These are phyloP conservation scores for Xylaria digitata DNA, from an alignment of 2,329 filamentous ascomycete genomes.

Conservation along the genomic window DNA sequence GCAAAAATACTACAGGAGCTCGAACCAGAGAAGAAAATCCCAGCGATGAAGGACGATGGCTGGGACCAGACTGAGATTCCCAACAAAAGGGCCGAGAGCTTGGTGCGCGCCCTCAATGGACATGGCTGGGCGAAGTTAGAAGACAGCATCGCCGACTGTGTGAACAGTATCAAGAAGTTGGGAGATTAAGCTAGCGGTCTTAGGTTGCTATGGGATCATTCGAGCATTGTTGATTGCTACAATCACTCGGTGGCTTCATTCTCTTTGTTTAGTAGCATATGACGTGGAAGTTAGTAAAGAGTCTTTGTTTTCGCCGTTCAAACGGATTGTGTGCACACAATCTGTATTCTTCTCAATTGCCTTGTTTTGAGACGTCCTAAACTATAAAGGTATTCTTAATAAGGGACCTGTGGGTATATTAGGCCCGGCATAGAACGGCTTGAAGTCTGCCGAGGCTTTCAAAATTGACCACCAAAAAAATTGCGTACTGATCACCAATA, in stretches of 20 bases:
- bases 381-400: constrained; percentile 2
- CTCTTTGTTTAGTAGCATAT: neutral
- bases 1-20: constrained; percentile 46
- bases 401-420: constrained; percentile 11
- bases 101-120: constrained; percentile 47
- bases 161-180: constrained; percentile 31
- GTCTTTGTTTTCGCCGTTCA: neutral
- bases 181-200: neutral
- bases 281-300: neutral
- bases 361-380: neutral
- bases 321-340: neutral
- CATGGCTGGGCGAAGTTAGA: constrained; percentile 48
- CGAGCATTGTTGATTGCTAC: neutral
- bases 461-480: neutral
- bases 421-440: too few relatives aligned
- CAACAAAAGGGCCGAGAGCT: constrained; percentile 44
- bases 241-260: neutral
- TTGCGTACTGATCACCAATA: neutral
- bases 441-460: too few relatives aligned
- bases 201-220: neutral
- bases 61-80: constrained; percentile 51
- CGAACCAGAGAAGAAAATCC: constrained; percentile 46
- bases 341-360: neutral
- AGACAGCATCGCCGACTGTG: constrained; percentile 48
- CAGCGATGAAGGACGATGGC: constrained; percentile 41